Conservation (phyloP, 345 rosid genomes). For the Lepidium aucheri region DNA sequence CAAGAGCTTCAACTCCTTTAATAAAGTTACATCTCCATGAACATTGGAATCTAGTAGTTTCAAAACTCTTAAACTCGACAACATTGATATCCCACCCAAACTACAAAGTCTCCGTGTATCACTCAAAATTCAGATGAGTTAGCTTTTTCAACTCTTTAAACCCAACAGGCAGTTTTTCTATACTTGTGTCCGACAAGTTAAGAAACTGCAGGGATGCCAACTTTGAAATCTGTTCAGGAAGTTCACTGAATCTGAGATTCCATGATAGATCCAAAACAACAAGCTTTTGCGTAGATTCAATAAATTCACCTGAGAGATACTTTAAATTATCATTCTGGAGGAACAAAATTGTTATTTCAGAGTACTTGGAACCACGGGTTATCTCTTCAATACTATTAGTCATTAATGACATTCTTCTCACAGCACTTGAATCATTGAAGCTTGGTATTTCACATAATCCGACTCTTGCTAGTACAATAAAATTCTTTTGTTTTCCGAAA, state of each 20-base stretch:
- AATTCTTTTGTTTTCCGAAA: not conserved
- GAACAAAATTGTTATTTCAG: conserved; percentile 24
- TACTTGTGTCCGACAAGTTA: not conserved
- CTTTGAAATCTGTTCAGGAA: conserved; percentile 10
- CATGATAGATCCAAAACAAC: conserved; percentile 29
- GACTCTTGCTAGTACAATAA: not conserved
- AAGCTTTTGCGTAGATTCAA: conserved; percentile 19
- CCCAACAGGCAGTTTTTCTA: not conserved
- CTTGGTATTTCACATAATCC: not conserved
- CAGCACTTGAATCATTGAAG: not conserved
- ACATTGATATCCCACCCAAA: not conserved
- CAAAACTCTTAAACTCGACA: not conserved
- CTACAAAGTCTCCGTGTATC: not conserved
- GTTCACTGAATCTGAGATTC: not conserved
- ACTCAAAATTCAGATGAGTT: not conserved
- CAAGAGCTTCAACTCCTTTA: not conserved
- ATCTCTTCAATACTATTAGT: conserved; percentile 1
- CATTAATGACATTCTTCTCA: too few relatives aligned
- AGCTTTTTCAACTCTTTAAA: not conserved
- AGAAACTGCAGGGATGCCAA: conserved; percentile 11
- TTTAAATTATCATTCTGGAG: not conserved
- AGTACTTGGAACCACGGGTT: too few relatives aligned
- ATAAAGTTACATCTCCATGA: not conserved
- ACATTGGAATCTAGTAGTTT: fast-evolving
- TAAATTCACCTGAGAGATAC: conserved; percentile 8